Percentiles rank a stretch among this genome's conserved stretches.
Conservation (phyloP, 2,329 filamentous ascomycete genomes). For the Cladosporium sp. region DNA sequence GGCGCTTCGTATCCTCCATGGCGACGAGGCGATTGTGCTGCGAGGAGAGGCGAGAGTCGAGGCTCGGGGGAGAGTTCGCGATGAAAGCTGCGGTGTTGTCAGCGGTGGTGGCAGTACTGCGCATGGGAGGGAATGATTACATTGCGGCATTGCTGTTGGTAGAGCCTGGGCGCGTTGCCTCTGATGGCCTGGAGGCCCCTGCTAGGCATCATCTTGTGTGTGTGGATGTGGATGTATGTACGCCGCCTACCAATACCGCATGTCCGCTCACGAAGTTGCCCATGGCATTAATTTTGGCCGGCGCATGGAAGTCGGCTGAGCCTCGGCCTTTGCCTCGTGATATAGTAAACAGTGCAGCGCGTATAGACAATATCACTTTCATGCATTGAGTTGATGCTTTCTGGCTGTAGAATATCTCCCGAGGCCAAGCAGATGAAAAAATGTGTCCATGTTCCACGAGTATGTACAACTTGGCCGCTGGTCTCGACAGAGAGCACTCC, state of each 20-base stretch:
- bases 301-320: background rate
- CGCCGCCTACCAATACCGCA: background rate
- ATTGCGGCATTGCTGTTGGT: slow-evolving; percentile 33
- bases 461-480: slow-evolving; percentile 2
- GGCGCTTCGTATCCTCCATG: slow-evolving; percentile 2
- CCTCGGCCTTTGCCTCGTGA: background rate
- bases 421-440: background rate
- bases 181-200: slow-evolving; percentile 47
- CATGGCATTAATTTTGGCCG: slow-evolving; percentile 7
- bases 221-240: slow-evolving; percentile 18
- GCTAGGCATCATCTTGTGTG: slow-evolving; percentile 48
- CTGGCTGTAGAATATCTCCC: background rate
- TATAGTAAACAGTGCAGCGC: background rate
- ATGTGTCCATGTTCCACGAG: background rate
- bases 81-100: slow-evolving; percentile 17
- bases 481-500: background rate
- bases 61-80: slow-evolving; percentile 21
- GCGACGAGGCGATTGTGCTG: slow-evolving; percentile 1
- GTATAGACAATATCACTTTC: background rate
- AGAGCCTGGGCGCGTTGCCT: slow-evolving; percentile 29
- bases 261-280: background rate
- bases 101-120: background rate
- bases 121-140: slow-evolving; percentile 24
- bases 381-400: background rate
- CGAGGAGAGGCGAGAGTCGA: slow-evolving; percentile 14